Base-by-base conservation (phyloP, 345 rosid genomes). In the Raphanus raphanistrum region DNA sequence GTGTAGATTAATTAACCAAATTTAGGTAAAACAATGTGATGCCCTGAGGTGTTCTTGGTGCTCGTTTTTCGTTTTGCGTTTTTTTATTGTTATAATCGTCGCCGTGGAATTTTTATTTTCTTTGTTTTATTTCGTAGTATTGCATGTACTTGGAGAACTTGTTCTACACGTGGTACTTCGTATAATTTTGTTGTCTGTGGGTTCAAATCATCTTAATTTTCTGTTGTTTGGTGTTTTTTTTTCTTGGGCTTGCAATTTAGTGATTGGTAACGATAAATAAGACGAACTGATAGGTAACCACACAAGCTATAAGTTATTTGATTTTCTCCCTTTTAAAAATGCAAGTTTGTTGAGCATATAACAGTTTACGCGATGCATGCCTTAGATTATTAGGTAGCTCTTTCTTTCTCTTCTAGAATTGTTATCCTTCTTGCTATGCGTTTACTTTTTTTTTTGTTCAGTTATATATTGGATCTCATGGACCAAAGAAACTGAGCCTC, bases 121-220 rank as follows among this genome's bases (percentile, higher is more conserved):
- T 10, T 28, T 25, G 2, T 1, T 17, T 15, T 8, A 13, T 33
- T 57, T 63, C 7, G 31, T 27, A 41, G 6, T 33, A 12, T 61
- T 79, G 70, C 82, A 79, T 73, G 82, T 13, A 72, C 2, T 67
- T 67, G 63, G 5, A 61, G 74, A 79, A 17, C 38, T 28, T 28
- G 16, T 27, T 48, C 76, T 48, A 67, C 81, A 78, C 81, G 77
- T 78, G 68, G 67, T 78, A 54, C 48, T 66, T 55, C 67, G 43
- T 64, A 64, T 16, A 57, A 7, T 59, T 3, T 71, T 50, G 66
- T 57, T 68, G 33, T 63, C 58, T 63, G 9, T 35, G 66, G 59
- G 66, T 63, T 54, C 65, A 36, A 50, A 4, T 10, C 43, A 15
- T 43, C 61, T 43, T 41, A 52, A 48, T 5, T 48, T 48, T 48